Base-by-base conservation (phyloP, 148 eudicot genomes). In the Chenopodium berlandieri region DNA sequence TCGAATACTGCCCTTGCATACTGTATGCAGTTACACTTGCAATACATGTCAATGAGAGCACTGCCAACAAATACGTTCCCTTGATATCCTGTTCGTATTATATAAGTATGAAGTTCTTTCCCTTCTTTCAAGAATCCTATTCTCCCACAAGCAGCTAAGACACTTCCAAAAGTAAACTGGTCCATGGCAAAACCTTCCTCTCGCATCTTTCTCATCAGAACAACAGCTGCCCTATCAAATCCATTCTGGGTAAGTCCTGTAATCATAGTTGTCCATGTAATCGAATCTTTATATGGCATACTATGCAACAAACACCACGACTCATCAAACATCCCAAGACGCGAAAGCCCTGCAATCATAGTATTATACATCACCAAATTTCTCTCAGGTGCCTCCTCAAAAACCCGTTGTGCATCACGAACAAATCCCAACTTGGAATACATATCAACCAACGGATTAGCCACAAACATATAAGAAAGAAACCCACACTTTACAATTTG, bases 21-120 rank as follows among this genome's bases (percentile, higher is more conserved):
- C 46, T 52, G 83, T 75, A 94, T 88, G 78, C 77, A 86, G 75
- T 84, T 87, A 86, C 95, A 91, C 86, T 94, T 94, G 74, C 90
- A 88, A 82, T 94, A 94, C 92, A 94, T 90, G 85, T 91, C 98
- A 86, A 94, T 87, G 79, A 94, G 94, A 54, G 98, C 91, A 89
- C 97, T 94, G 20, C 97, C 94, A 23, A 90, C 97, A 84, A 87
- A 91, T 22, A 94, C 78, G 76, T 93, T 92, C 44, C 82, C 86
- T 56, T 83, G 80, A 80, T 88, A 84, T 70, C 90, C 85, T 0
- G 89, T 87, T 83, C 91, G 86, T 70, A 83, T 86, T 8, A 93
- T 84, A 80, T 81, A 90, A 54, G 90, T 91, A 88, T 94, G 98
- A 78, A 94, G 87, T 78, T 94, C 92, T 40, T 80, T 90, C 60